Evolutionary conservation across 139 green algal species (phyloP).

Genomic region (Closterium sp.): DNA sequence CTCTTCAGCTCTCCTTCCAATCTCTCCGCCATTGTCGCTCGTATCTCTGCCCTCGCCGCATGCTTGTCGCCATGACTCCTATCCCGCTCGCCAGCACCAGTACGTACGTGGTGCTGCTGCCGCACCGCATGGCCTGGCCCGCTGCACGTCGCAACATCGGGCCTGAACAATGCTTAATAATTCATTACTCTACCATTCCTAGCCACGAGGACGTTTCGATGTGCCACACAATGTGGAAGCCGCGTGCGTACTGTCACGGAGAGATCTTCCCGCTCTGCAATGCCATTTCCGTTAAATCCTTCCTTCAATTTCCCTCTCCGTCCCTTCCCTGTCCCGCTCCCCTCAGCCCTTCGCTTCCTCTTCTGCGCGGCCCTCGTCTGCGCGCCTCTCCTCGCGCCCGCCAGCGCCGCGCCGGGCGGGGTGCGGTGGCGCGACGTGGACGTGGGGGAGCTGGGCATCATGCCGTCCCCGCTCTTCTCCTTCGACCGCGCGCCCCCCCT

Average conservation of each 20-base stretch:
- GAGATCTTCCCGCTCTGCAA: neutral
- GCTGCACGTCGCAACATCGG: neutral
- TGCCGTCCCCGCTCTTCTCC: neutral
- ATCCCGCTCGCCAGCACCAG: neutral
- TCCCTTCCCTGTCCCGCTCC: neutral
- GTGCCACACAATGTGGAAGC: too few species aligned
- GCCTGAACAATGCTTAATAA: too few species aligned
- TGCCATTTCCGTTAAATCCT: neutral
- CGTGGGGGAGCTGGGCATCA: neutral
- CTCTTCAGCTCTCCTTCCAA: too few species aligned
- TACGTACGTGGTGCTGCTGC: neutral
- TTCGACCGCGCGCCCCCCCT: neutral
- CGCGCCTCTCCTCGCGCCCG: neutral
- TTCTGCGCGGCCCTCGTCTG: neutral
- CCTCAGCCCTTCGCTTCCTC: neutral
- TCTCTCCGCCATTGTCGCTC: neutral
- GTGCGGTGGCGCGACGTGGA: neutral
- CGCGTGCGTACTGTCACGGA: too few species aligned
- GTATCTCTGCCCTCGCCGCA: neutral
- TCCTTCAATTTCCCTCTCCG: neutral
- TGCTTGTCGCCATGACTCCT: neutral
- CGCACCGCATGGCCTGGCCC: too few species aligned
- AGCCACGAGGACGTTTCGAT: neutral
- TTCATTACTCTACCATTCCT: neutral
- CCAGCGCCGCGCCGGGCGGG: neutral